Evolutionary conservation across 139 green algal genomes (phyloP).

Genomic region (Chlamydomonas eustigma): DNA sequence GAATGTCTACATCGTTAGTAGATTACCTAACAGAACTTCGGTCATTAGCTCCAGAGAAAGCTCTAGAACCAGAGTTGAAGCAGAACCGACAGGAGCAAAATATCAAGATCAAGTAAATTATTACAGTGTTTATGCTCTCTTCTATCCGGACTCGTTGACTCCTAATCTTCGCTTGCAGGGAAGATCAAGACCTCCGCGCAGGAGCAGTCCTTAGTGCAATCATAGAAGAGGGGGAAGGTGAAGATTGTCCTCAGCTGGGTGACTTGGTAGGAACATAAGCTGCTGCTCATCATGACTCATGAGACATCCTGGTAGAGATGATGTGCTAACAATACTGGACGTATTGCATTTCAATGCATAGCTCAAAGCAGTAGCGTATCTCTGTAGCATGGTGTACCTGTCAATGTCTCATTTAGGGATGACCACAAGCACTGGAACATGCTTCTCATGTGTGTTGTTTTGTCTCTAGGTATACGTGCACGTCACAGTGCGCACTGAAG

Average conservation of each 20-base stretch:
- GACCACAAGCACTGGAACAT: no score
- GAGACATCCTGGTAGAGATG: no score
- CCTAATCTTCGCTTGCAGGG: constrained; percentile 35
- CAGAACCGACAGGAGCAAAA: constrained; percentile 32
- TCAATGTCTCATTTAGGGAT: no score
- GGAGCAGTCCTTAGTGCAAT: constrained; percentile 48
- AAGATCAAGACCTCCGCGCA: constrained; percentile 51
- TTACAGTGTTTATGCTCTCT: neutral
- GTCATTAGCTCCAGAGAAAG: neutral
- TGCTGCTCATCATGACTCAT: no score
- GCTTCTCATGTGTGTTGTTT: neutral
- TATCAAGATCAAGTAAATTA: constrained; percentile 32
- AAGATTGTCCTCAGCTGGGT: constrained; percentile 20
- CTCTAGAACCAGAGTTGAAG: constrained; percentile 46
- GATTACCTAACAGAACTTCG: neutral
- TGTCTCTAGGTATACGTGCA: constrained; percentile 24
- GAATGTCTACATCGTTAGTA: no score
- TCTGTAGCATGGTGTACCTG: no score
- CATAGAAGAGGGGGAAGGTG: constrained; percentile 37
- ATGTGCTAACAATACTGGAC: no score
- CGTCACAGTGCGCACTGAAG: constrained; percentile 40
- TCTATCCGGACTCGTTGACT: neutral
- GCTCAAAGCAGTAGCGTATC: no score
- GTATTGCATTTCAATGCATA: no score
- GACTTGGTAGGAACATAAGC: constrained; percentile 61